phyloP scores from a whole-genome alignment of 352 stramenopile genomes.

The Phytophthora uliginosa region DNA sequence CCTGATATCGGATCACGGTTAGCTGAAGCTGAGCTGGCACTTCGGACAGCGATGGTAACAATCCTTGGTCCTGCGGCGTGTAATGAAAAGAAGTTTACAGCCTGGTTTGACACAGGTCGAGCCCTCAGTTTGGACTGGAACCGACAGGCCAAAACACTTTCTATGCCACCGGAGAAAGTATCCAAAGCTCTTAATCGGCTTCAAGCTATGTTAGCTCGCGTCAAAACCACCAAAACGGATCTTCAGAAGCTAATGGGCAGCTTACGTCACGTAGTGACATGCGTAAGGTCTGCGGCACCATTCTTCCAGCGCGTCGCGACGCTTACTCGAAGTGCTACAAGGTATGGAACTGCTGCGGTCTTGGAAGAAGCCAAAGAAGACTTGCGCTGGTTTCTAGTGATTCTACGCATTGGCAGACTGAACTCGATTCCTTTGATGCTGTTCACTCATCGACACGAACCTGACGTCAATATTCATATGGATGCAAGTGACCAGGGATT shows the following conservation, averaged over 20 bases:
- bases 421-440: not conserved
- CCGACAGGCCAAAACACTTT: not conserved
- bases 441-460: not conserved
- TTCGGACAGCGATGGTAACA: not conserved
- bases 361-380: not conserved
- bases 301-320: not conserved
- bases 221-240: not conserved
- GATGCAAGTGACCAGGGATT: not conserved
- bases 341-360: not conserved
- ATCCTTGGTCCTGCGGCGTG: not conserved
- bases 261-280: not conserved
- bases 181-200: not conserved
- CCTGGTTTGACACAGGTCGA: not conserved
- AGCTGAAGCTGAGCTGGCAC: not conserved
- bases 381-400: not conserved
- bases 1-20: not conserved
- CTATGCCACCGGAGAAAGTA: not conserved
- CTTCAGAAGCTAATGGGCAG: not conserved
- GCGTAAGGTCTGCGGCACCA: not conserved
- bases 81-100: not conserved
- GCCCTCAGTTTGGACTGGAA: not conserved
- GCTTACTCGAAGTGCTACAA: not conserved
- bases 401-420: not conserved
- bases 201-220: not conserved
- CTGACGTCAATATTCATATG: not conserved